phyloP scores from a whole-genome alignment of 768 basidiomycete genomes.

The Candolleomyces efflorescens region DNA sequence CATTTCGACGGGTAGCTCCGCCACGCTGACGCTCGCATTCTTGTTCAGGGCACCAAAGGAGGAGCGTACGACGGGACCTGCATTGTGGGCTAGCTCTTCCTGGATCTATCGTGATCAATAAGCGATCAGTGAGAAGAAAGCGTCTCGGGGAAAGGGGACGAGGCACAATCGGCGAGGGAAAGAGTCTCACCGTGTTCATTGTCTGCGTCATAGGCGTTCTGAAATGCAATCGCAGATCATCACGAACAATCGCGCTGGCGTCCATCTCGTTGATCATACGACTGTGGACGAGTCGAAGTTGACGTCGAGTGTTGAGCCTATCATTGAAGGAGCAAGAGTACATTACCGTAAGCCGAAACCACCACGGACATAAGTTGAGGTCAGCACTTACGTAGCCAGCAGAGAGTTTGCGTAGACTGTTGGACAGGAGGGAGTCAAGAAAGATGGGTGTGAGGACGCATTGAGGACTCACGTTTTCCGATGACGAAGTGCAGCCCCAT shows the following conservation, averaged over 20 bases:
- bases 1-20: too few species aligned
- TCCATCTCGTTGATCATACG: slow-evolving; percentile 8
- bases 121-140: neutral
- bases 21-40: too few species aligned
- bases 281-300: slow-evolving; percentile 4
- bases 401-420: slow-evolving; percentile 47
- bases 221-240: slow-evolving; percentile 9
- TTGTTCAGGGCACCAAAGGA: too few species aligned
- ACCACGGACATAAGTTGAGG: neutral
- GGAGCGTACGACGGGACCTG: too few species aligned
- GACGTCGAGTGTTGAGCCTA: slow-evolving; percentile 5
- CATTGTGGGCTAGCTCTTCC: neutral
- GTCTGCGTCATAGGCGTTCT: slow-evolving; percentile 3
- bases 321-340: neutral
- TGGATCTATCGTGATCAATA: neutral
- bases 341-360: neutral
- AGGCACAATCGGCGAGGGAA: neutral
- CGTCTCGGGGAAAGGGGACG: neutral
- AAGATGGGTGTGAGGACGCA: neutral
- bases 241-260: slow-evolving; percentile 9
- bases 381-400: slow-evolving; percentile 27
- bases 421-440: neutral
- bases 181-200: neutral
- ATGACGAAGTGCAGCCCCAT: slow-evolving; percentile 48
- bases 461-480: slow-evolving; percentile 31